These are phyloP conservation scores for Ceratorhiza oryzae-sativae DNA, from an alignment of 1,284 basidiomycete species.

Conservation along the genomic window DNA sequence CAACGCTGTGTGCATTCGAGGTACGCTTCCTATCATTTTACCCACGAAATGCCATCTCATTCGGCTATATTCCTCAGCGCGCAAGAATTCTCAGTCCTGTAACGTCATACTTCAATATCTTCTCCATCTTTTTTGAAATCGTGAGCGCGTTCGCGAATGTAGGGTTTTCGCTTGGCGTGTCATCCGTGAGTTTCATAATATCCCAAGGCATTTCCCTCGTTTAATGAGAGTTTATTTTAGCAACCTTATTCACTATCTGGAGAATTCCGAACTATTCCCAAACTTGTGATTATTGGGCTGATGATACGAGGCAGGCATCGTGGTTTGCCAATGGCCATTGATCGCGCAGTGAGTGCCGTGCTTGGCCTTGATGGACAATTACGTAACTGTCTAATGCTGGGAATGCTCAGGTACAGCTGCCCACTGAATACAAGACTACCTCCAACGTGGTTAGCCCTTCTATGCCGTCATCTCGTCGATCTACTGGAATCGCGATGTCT, in stretches of 20 bases:
- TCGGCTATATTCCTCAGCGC: neutral
- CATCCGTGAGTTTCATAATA: neutral
- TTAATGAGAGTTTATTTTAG: neutral
- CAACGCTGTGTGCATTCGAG: constrained; percentile 25
- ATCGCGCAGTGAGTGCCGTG: constrained; percentile 17
- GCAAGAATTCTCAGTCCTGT: neutral
- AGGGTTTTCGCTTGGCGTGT: constrained; percentile 26
- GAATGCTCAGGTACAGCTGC: constrained; percentile 30
- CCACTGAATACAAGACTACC: constrained; percentile 33
- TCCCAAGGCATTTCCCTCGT: neutral
- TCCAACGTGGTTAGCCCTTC: constrained; percentile 19
- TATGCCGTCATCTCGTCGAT: constrained; percentile 19
- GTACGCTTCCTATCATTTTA: neutral
- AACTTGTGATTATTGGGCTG: constrained; percentile 30
- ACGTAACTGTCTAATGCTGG: neutral
- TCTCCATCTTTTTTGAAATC: constrained; percentile 34
- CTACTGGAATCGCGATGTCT: constrained; percentile 6
- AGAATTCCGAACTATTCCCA: constrained; percentile 28
- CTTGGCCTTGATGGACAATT: neutral
- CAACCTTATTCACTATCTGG: constrained; percentile 31
- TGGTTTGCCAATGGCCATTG: constrained; percentile 34
- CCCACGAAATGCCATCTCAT: neutral
- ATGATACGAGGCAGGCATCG: constrained; percentile 34
- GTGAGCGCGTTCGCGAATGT: constrained; percentile 34
- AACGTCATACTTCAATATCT: constrained; percentile 30